Percentiles rank a stretch among this genome's conserved stretches.
Evolutionary conservation across 257 asterid species (phyloP).

Genomic region (Scutellaria galericulata): DNA sequence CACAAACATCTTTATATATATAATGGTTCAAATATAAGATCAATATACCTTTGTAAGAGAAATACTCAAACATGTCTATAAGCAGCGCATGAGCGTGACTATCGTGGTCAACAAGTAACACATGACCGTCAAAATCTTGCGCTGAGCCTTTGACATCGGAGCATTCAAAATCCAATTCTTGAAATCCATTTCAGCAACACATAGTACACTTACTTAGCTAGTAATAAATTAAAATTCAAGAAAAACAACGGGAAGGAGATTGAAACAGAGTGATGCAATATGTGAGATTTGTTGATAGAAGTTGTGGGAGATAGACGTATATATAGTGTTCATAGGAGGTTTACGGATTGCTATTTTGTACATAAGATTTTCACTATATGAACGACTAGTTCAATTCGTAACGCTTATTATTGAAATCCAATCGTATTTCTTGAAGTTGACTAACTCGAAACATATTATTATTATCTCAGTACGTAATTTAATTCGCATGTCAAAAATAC

Average conservation of each 20-base stretch:
- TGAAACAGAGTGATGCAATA: background rate
- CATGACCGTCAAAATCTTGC: background rate
- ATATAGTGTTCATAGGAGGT: background rate
- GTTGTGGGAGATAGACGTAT: no score
- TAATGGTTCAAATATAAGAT: background rate
- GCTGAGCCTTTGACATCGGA: conserved; percentile 9
- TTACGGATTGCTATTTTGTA: background rate
- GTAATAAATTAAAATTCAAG: background rate
- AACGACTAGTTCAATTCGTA: conserved; percentile 7
- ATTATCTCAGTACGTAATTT: conserved; percentile 13
- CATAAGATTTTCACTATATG: background rate
- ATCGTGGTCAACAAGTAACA: conserved; percentile 41
- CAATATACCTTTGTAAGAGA: conserved; percentile 33
- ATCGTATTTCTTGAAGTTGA: background rate
- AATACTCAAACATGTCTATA: conserved; percentile 19
- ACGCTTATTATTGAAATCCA: conserved; percentile 12
- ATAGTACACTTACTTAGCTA: background rate
- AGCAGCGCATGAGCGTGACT: background rate
- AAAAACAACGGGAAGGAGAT: background rate
- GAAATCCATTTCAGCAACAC: background rate
- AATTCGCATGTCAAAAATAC: background rate
- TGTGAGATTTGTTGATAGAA: background rate
- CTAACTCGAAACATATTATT: conserved; percentile 8
- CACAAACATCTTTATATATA: background rate
- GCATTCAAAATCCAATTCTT: background rate